These are phyloP conservation scores for Martensiomyces pterosporus DNA, from an alignment of 192 early-diverging fungal species.

Conservation along the genomic window DNA sequence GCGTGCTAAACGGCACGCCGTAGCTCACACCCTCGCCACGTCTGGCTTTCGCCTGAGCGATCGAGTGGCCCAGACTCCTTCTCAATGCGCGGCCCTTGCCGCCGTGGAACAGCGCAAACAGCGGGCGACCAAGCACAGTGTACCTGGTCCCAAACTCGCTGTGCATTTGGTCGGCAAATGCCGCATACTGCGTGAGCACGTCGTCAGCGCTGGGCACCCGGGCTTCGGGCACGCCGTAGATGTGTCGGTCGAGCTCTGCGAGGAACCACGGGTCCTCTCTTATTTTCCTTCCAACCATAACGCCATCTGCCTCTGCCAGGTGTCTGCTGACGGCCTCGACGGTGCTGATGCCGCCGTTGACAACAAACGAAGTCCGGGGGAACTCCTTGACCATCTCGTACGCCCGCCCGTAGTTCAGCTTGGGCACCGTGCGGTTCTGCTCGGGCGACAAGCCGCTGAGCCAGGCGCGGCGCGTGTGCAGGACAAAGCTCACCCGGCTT, in stretches of 20 bases:
- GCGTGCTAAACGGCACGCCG: conserved; percentile 9
- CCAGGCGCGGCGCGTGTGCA: conserved; percentile 69
- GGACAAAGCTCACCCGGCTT: conserved; percentile 45
- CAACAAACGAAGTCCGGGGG: conserved; percentile 52
- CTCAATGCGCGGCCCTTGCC: conserved; percentile 29
- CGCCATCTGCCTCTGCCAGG: conserved; percentile 53
- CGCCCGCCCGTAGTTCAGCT: conserved; percentile 59
- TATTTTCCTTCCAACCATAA: conserved; percentile 71
- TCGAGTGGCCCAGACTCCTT: conserved; percentile 7
- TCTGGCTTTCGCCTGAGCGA: conserved; percentile 1
- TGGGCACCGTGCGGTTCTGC: conserved; percentile 64
- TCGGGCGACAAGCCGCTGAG: conserved; percentile 62
- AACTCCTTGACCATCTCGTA: conserved; percentile 53
- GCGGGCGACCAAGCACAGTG: conserved; percentile 34
- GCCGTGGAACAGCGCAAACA: conserved; percentile 34
- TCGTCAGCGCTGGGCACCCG: conserved; percentile 3
- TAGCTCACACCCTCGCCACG: background rate
- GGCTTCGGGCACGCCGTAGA: conserved; percentile 14
- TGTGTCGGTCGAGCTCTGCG: conserved; percentile 50
- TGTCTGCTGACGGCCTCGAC: conserved; percentile 48
- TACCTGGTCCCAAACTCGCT: conserved; percentile 17
- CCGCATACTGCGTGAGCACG: conserved; percentile 24
- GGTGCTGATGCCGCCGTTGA: conserved; percentile 67
- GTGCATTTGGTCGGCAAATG: conserved; percentile 32
- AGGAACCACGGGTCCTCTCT: conserved; percentile 68